Percentiles rank a stretch among this genome's conserved stretches.
These are phyloP conservation scores for Boletellus sp. DNA, from an alignment of 768 basidiomycete species.

Conservation along the genomic window DNA sequence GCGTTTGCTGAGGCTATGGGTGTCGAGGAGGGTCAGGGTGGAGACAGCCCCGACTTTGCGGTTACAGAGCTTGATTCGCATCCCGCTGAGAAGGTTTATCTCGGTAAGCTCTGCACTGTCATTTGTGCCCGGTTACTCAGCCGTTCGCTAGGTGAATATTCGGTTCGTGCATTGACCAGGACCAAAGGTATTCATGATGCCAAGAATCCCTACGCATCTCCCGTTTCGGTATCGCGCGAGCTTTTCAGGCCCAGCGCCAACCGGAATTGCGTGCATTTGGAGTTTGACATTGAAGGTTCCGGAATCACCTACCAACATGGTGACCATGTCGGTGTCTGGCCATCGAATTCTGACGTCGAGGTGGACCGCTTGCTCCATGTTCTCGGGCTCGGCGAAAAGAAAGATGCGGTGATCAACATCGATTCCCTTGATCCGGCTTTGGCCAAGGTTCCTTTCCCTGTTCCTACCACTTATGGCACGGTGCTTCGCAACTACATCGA, in stretches of 20 bases:
- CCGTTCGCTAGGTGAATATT: constrained; percentile 71
- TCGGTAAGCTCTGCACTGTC: constrained; percentile 52
- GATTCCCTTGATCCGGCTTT: constrained; percentile 97
- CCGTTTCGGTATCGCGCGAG: constrained; percentile 72
- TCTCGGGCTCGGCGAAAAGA: constrained; percentile 79
- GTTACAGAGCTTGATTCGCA: constrained; percentile 79
- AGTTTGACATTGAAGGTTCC: constrained; percentile 90
- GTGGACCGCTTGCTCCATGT: constrained; percentile 84
- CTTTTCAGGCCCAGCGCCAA: constrained; percentile 72
- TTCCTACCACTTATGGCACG: constrained; percentile 90
- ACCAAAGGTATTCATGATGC: constrained; percentile 96
- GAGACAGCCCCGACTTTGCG: constrained; percentile 89
- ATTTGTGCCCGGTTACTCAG: neutral
- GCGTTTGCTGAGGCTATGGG: constrained; percentile 76
- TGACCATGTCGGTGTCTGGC: constrained; percentile 98
- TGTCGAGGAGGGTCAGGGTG: constrained; percentile 95
- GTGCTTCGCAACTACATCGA: constrained; percentile 97
- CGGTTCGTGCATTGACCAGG: constrained; percentile 87
- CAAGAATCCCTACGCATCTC: constrained; percentile 94
- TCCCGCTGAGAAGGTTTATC: constrained; percentile 86
- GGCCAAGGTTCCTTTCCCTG: constrained; percentile 98
- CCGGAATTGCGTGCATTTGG: constrained; percentile 92
- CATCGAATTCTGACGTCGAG: constrained; percentile 88
- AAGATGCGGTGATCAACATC: constrained; percentile 81
- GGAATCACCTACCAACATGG: constrained; percentile 99